These are phyloP conservation scores for Musa balbisiana DNA, from an alignment of 202 grass and related monocot species.

Conservation along the genomic window DNA sequence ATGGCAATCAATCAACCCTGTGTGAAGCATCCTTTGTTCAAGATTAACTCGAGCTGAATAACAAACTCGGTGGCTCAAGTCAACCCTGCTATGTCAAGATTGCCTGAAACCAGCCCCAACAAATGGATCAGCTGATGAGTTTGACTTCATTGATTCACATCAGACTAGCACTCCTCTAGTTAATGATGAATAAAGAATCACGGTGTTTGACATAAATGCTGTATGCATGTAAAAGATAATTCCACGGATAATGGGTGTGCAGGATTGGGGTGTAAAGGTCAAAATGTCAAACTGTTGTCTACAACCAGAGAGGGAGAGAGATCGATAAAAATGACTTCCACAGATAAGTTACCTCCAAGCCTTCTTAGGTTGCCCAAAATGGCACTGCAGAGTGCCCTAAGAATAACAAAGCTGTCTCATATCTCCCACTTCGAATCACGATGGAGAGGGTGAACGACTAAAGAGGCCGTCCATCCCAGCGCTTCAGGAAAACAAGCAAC, in stretches of 20 bases:
- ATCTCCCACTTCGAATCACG: constrained; percentile 67
- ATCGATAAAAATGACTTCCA: background rate
- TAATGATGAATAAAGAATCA: too few species aligned
- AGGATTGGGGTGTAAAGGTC: background rate
- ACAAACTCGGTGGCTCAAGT: background rate
- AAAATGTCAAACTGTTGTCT: constrained; percentile 1
- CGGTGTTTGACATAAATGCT: too few species aligned
- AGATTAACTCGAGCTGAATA: background rate
- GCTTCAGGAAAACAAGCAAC: constrained; percentile 35
- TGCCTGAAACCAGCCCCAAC: background rate
- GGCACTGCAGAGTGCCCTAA: constrained; percentile 84
- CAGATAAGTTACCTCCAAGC: constrained; percentile 69
- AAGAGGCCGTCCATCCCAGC: constrained; percentile 88
- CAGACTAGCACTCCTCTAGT: too few species aligned
- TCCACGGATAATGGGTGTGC: background rate
- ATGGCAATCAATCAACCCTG: background rate
- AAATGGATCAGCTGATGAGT: background rate
- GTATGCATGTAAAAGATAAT: background rate
- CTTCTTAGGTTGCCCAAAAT: constrained; percentile 93
- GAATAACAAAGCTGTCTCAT: constrained; percentile 87
- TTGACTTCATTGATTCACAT: too few species aligned
- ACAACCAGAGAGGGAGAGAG: background rate
- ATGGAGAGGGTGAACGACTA: constrained; percentile 43
- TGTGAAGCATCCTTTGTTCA: background rate
- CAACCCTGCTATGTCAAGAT: background rate